Conservation (phyloP, 306 rosid species). For the Mucuna pruriens region DNA sequence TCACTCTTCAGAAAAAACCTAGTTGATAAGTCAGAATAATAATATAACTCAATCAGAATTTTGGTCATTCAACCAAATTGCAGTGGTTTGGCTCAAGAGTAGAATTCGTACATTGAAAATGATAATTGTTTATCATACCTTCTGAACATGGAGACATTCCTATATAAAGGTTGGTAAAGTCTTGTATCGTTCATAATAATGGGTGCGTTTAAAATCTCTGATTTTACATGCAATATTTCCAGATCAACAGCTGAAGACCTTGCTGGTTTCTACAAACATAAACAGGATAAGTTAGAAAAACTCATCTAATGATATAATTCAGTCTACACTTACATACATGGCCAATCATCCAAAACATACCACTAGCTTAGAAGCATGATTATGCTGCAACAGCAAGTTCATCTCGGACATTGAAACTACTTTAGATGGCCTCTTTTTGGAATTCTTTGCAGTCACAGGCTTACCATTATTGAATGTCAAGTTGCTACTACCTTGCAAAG, state of each 20-base stretch:
- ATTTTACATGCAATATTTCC: constrained; percentile 60
- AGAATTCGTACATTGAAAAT: neutral
- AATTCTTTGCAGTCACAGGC: constrained; percentile 36
- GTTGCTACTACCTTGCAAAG: constrained; percentile 25
- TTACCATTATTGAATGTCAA: constrained; percentile 18
- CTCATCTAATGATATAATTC: neutral
- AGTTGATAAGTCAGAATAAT: neutral
- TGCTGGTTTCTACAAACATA: constrained; percentile 53
- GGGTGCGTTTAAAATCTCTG: constrained; percentile 83
- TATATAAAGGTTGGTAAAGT: constrained; percentile 71
- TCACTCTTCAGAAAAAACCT: neutral
- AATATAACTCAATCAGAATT: neutral
- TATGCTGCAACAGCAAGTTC: constrained; percentile 60
- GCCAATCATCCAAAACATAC: constrained; percentile 48
- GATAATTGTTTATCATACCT: constrained; percentile 53
- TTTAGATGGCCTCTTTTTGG: constrained; percentile 47
- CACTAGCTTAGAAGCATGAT: constrained; percentile 47
- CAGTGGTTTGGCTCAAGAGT: constrained; percentile 23
- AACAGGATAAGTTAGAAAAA: constrained; percentile 30
- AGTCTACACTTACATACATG: constrained; percentile 4
- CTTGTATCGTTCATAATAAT: constrained; percentile 52
- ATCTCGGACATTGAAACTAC: constrained; percentile 74
- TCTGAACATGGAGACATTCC: constrained; percentile 79
- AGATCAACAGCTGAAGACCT: constrained; percentile 59
- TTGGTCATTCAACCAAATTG: constrained; percentile 18